Evolutionary conservation across 2,329 filamentous ascomycete genomes (phyloP).

Genomic region (Aspergillus sergii): DNA sequence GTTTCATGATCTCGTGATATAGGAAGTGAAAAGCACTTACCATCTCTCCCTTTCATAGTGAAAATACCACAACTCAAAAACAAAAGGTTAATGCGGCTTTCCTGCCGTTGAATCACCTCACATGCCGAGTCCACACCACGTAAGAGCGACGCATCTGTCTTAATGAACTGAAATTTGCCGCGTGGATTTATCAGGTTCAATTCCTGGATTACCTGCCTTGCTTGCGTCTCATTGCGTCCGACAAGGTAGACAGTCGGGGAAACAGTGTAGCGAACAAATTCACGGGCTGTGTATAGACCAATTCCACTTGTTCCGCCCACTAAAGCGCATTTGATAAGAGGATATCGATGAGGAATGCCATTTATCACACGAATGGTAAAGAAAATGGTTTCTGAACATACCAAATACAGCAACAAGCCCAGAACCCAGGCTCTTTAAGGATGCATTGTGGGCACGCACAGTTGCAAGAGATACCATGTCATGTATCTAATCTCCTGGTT

Average conservation of each 20-base stretch:
- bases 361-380: no score
- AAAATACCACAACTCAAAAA: no score
- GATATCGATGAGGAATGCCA: no score
- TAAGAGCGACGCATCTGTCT: constrained; percentile 40
- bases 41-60: no score
- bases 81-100: no score
- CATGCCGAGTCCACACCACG: constrained; percentile 29
- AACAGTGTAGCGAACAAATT: constrained; percentile 35
- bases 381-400: background rate
- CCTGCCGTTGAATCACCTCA: no score
- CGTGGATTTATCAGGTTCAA: constrained; percentile 47
- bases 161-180: constrained; percentile 52
- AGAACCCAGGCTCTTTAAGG: background rate
- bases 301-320: constrained; percentile 23
- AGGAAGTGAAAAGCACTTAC: no score
- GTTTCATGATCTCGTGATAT: constrained; percentile 25
- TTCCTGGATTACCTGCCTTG: constrained; percentile 46
- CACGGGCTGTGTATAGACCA: constrained; percentile 7
- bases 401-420: background rate
- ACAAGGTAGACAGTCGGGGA: constrained; percentile 56
- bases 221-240: constrained; percentile 46
- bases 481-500: no score
- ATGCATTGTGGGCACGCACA: no score
- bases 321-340: background rate
- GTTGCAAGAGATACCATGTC: no score